Evolutionary conservation across 805 yeast species (phyloP).

Genomic region (Suhomyces sp.): DNA sequence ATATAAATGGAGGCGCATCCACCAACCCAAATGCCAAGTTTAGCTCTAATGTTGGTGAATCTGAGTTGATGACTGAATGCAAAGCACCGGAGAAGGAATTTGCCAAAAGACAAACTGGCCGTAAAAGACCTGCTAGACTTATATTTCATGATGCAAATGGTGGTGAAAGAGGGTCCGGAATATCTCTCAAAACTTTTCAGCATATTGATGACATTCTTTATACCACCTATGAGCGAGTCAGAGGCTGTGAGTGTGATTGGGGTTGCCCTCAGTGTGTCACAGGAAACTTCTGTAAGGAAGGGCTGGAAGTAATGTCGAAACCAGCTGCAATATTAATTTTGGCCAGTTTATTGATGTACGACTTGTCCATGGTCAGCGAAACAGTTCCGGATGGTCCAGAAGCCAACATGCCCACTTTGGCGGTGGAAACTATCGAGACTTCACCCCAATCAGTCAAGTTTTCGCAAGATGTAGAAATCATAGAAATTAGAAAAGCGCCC

Average conservation of each 20-base stretch:
- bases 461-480: constrained; percentile 52
- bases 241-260: constrained; percentile 67
- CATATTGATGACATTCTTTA: constrained; percentile 64
- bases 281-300: constrained; percentile 76
- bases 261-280: constrained; percentile 90
- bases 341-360: constrained; percentile 56
- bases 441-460: constrained; percentile 55
- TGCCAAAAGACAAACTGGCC: constrained; percentile 63
- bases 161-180: constrained; percentile 75
- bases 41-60: constrained; percentile 29
- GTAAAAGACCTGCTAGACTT: constrained; percentile 84
- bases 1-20: constrained; percentile 66
- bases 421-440: constrained; percentile 66
- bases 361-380: constrained; percentile 40
- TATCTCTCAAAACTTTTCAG: constrained; percentile 76
- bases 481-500: constrained; percentile 17
- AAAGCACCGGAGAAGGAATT: constrained; percentile 97
- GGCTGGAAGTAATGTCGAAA: constrained; percentile 78
- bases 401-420: constrained; percentile 64
- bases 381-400: constrained; percentile 71
- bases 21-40: constrained; percentile 32
- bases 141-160: constrained; percentile 84
- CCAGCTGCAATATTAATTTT: constrained; percentile 76
- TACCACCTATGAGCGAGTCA: constrained; percentile 57
- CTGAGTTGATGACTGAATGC: constrained; percentile 87